These are phyloP conservation scores for Mimosa bimucronata DNA, from an alignment of 306 rosid species.

Conservation along the genomic window DNA sequence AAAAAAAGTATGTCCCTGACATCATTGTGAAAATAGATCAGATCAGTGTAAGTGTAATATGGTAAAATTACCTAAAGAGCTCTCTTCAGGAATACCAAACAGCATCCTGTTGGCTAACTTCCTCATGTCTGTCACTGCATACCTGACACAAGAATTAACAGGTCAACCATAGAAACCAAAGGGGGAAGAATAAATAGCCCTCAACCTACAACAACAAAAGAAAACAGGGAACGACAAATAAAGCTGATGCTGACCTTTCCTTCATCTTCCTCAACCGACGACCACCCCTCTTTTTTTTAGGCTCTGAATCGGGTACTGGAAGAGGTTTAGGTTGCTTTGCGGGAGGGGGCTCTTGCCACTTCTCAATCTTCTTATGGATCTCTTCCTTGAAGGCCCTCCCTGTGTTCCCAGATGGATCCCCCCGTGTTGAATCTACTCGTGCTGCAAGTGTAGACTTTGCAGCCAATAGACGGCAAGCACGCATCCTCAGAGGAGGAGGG, in stretches of 20 bases:
- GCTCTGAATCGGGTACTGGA: constrained; percentile 98
- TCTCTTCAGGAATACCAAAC: constrained; percentile 95
- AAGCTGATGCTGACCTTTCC: constrained; percentile 58
- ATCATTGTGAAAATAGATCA: constrained; percentile 9
- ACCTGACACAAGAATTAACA: constrained; percentile 53
- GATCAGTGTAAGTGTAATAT: constrained; percentile 18
- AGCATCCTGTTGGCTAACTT: constrained; percentile 95
- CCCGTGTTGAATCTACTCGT: constrained; percentile 86
- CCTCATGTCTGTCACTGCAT: constrained; percentile 92
- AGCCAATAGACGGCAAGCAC: constrained; percentile 86
- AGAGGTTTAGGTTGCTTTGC: constrained; percentile 96
- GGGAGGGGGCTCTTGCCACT: constrained; percentile 99
- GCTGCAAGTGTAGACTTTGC: constrained; percentile 93
- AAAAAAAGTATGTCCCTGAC: not conserved
- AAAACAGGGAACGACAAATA: not conserved
- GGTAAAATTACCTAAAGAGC: constrained; percentile 75
- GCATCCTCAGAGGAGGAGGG: constrained; percentile 86
- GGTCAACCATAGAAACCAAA: not conserved
- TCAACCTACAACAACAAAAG: not conserved
- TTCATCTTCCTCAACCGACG: constrained; percentile 89
- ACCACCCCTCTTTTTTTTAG: constrained; percentile 98
- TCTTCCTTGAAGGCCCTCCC: constrained; percentile 76
- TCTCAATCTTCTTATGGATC: constrained; percentile 88
- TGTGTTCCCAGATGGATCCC: constrained; percentile 83
- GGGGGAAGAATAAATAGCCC: not conserved